Percentiles rank a stretch among this genome's conserved stretches.
Conservation (phyloP, 2,329 filamentous ascomycete genomes). For the Penicillium polonicum region DNA sequence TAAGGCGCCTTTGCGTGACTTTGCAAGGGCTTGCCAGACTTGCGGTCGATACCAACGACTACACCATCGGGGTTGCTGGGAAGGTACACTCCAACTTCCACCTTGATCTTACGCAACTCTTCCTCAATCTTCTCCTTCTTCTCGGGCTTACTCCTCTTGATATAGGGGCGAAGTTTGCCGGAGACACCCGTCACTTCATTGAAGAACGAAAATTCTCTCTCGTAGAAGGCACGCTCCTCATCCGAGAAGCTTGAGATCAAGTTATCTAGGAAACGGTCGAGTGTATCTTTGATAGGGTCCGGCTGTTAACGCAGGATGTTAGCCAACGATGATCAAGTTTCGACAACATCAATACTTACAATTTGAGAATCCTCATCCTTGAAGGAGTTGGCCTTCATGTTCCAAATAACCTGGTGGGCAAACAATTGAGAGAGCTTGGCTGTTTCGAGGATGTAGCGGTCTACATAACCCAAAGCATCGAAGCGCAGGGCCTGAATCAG, state of each 20-base stretch:
- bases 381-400: slow-evolving; percentile 98
- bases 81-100: slow-evolving; percentile 95
- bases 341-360: slow-evolving; percentile 49
- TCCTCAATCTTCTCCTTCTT: slow-evolving; percentile 99
- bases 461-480: slow-evolving; percentile 88
- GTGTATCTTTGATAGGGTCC: slow-evolving; percentile 86
- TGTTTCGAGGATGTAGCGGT: slow-evolving; percentile 94
- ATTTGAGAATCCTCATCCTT: slow-evolving; percentile 92
- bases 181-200: slow-evolving; percentile 94
- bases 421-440: slow-evolving; percentile 97
- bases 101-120: slow-evolving; percentile 93
- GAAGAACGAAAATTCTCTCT: slow-evolving; percentile 97
- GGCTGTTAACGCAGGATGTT: slow-evolving; percentile 52
- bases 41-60: slow-evolving; percentile 95
- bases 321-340: slow-evolving; percentile 2
- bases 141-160: slow-evolving; percentile 88
- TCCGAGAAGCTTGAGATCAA: slow-evolving; percentile 79
- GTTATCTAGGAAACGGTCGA: slow-evolving; percentile 84
- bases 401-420: slow-evolving; percentile 99
- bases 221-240: slow-evolving; percentile 81
- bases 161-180: slow-evolving; percentile 89
- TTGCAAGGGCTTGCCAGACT: slow-evolving; percentile 94
- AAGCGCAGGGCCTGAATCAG: slow-evolving; percentile 95
- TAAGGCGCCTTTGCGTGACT: slow-evolving; percentile 98
- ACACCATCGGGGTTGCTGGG: slow-evolving; percentile 96